phyloP scores from a whole-genome alignment of 257 asterid genomes.

The Gynochthodes officinalis region DNA sequence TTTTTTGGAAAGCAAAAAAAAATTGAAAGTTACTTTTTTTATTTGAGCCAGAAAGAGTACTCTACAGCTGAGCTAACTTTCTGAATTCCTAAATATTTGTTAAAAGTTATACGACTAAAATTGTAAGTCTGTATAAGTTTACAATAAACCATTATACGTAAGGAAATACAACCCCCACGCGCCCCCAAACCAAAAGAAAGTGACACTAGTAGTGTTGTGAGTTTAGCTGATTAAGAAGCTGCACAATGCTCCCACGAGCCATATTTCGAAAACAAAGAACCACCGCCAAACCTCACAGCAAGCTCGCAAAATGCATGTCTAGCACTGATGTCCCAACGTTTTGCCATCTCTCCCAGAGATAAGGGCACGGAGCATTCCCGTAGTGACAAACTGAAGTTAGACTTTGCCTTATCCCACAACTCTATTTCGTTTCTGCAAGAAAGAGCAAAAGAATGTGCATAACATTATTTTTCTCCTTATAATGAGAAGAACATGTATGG shows the following conservation, averaged over 20 bases:
- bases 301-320: slow-evolving; percentile 35
- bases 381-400: slow-evolving; percentile 30
- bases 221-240: background rate
- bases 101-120: no score
- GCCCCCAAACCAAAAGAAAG: no score
- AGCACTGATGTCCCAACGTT: slow-evolving; percentile 45
- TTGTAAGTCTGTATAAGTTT: no score
- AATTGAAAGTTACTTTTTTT: no score
- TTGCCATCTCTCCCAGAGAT: slow-evolving; percentile 44
- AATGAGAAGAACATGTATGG: background rate
- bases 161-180: no score
- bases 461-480: background rate
- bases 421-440: slow-evolving; percentile 38
- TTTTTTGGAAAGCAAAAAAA: no score
- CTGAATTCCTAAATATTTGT: no score
- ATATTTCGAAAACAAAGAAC: slow-evolving; percentile 41
- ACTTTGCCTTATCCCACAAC: slow-evolving; percentile 40
- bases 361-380: slow-evolving; percentile 32
- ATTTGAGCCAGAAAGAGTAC: no score
- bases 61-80: no score
- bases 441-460: background rate
- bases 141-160: no score
- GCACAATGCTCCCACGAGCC: slow-evolving; percentile 43
- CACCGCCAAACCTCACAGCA: slow-evolving; percentile 44
- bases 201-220: no score